These are phyloP conservation scores for Tolypocladium guangdongense DNA, from an alignment of 2,329 filamentous ascomycete species.

Conservation along the genomic window DNA sequence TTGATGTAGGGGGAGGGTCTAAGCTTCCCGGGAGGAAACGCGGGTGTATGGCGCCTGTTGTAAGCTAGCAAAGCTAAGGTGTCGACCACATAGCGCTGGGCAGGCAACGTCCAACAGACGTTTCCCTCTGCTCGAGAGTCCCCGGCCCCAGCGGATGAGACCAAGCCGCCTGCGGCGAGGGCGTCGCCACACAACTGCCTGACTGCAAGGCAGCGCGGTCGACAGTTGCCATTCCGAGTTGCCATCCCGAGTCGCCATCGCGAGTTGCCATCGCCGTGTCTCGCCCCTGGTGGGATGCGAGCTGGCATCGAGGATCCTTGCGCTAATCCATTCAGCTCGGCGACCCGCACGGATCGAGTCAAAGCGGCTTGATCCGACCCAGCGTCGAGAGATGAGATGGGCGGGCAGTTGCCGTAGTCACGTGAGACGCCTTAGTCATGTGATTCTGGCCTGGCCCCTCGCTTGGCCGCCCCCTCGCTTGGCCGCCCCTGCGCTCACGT, in stretches of 20 bases:
- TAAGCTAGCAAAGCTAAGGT: too few relatives aligned
- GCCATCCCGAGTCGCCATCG: too few relatives aligned
- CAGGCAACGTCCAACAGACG: background rate
- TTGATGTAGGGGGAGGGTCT: background rate
- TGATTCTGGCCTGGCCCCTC: background rate
- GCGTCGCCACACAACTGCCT: too few relatives aligned
- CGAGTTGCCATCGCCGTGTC: background rate
- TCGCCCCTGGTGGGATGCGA: background rate
- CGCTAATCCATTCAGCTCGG: background rate
- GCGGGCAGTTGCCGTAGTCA: background rate
- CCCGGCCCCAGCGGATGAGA: background rate
- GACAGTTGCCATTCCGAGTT: background rate
- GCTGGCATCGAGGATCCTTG: background rate
- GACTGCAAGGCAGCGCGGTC: background rate
- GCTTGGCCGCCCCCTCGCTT: too few relatives aligned
- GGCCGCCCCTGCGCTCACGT: slow-evolving; percentile 22
- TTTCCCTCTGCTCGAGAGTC: background rate
- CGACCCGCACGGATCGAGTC: background rate
- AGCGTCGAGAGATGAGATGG: background rate
- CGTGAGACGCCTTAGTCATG: background rate
- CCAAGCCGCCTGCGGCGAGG: background rate
- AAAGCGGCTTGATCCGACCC: background rate
- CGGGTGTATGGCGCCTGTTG: too few relatives aligned
- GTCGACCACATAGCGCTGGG: background rate
- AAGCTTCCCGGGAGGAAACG: background rate